phyloP scores from a whole-genome alignment of 2,329 filamentous ascomycete genomes.

The Verticillium nubilum region DNA sequence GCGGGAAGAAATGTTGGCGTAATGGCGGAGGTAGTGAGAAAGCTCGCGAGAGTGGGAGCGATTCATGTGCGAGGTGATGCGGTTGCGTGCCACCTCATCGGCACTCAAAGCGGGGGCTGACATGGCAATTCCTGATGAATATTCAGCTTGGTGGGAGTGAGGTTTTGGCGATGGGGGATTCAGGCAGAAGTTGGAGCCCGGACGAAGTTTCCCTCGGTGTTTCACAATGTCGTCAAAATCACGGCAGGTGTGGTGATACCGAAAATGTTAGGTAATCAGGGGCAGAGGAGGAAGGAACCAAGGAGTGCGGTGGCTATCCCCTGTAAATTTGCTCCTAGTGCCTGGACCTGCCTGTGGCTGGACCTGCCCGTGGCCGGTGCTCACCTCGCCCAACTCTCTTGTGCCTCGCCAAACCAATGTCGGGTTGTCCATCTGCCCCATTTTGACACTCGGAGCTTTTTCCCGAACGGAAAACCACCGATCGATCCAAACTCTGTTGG shows the following conservation, averaged over 20 bases:
- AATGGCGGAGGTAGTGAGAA: conserved; percentile 71
- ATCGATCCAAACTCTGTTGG: neutral
- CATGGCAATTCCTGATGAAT: neutral
- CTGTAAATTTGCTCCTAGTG: neutral
- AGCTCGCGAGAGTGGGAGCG: conserved; percentile 71
- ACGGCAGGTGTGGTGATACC: neutral
- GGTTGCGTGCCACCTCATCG: conserved; percentile 19
- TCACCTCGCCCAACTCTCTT: too few species aligned
- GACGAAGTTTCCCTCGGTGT: neutral
- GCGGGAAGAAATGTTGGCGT: conserved; percentile 49
- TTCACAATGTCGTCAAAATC: neutral
- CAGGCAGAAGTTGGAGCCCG: neutral
- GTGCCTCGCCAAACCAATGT: neutral
- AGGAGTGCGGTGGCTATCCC: neutral
- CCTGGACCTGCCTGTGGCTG: neutral
- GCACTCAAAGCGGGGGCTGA: neutral
- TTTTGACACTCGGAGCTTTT: neutral
- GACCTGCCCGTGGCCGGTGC: neutral
- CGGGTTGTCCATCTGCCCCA: neutral
- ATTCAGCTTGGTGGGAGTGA: neutral
- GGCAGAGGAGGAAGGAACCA: neutral
- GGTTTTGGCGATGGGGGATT: neutral
- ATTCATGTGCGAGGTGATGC: conserved; percentile 78
- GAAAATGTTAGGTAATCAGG: neutral
- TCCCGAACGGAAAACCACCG: neutral